These are phyloP conservation scores for Anacardium occidentale DNA, from an alignment of 345 rosid species.

Conservation along the genomic window DNA sequence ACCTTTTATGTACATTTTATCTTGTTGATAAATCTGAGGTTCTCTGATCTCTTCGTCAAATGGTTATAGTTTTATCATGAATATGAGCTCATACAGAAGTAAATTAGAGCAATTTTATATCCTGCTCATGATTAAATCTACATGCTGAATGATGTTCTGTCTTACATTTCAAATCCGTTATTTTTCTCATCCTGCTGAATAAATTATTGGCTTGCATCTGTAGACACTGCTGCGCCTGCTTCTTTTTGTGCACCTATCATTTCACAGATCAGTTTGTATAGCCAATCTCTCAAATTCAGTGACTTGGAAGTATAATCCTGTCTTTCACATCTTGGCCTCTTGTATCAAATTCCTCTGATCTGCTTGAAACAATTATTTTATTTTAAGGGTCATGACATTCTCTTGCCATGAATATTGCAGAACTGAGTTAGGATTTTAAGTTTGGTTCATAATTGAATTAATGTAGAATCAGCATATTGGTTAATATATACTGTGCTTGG, in stretches of 20 bases:
- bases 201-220: slow-evolving; percentile 1
- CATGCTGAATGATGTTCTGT: background rate
- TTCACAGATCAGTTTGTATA: background rate
- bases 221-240: background rate
- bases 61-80: background rate
- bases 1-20: background rate
- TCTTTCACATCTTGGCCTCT: background rate
- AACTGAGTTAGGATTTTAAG: background rate
- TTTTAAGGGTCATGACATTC: background rate
- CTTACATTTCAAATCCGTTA: background rate
- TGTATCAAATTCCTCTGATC: background rate
- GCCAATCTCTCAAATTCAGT: background rate
- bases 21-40: slow-evolving; percentile 5
- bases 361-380: background rate
- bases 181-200: background rate
- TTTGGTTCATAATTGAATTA: background rate
- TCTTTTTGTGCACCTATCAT: background rate
- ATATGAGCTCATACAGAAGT: background rate
- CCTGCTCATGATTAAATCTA: background rate
- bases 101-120: background rate
- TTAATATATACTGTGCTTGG: slow-evolving; percentile 21
- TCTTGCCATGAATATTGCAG: background rate
- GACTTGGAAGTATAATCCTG: background rate
- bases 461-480: slow-evolving; percentile 14
- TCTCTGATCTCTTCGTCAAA: background rate